phyloP scores from a whole-genome alignment of 202 grass and related monocot species.

The Zizania palustris region DNA sequence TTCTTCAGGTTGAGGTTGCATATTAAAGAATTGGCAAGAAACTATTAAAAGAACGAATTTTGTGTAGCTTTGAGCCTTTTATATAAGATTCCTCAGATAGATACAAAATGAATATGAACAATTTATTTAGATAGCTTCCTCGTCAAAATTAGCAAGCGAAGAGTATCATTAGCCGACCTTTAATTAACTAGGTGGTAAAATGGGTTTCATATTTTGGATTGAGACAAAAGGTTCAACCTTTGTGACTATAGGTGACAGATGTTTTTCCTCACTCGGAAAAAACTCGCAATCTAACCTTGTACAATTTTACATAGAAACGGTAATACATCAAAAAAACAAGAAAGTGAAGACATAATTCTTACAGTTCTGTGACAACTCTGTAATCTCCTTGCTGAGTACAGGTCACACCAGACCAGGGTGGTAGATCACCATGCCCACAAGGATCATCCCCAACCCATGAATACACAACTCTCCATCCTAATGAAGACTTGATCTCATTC shows the following conservation, averaged over 20 bases:
- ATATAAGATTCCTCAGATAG: neutral
- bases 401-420: conserved; percentile 95
- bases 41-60: neutral
- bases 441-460: conserved; percentile 96
- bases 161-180: neutral
- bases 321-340: conserved; percentile 10
- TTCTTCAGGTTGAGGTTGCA: conserved; percentile 18
- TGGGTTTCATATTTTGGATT: neutral
- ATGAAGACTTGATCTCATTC: conserved; percentile 90
- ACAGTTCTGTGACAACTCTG: conserved; percentile 97
- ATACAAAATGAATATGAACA: neutral
- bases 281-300: conserved; percentile 1
- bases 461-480: conserved; percentile 98
- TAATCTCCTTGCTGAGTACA: conserved; percentile 95
- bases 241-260: neutral
- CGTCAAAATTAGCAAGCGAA: neutral
- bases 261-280: neutral
- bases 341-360: conserved; percentile 42
- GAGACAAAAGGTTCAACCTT: neutral
- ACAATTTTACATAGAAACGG: conserved; percentile 5
- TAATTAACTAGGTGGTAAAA: neutral
- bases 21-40: conserved; percentile 9
- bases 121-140: conserved; percentile 5
- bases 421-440: conserved; percentile 84
- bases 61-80: conserved; percentile 10